Base-by-base conservation (phyloP, 2,329 filamentous ascomycete species). In the Fusarium transvaalense region DNA sequence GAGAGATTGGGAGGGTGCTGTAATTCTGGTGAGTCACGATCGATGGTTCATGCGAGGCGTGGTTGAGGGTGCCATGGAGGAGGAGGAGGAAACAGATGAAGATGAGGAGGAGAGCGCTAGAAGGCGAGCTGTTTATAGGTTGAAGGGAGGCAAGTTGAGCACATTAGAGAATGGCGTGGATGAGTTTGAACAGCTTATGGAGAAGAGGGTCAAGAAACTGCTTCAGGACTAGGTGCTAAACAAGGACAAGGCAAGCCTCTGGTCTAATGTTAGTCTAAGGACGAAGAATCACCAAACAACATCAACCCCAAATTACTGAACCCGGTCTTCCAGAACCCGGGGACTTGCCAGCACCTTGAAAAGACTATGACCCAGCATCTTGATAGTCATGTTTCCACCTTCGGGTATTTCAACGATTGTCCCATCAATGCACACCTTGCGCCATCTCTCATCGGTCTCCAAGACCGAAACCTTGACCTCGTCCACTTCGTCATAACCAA, bases 341-440 rank as follows among this genome's bases (percentile, higher is more conserved):
- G 72, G 60, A 64, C 81, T 77, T 10, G 85, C 82, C 43, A 88
- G 64, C 10, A 89, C 76, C 43, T 75, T 77, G 48, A 87, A 77
- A 27, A 79, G 75, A n/a, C 77, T 76, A 41, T 74, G 69, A 10
- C 77, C 75, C 25, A 86, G 83, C 73, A 81, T 86, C 65, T 77
- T 79, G 1, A 97, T 85, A 61, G 88, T 86, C 78, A 97, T 87
- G 84, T 88, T 90, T 0, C 94, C 94, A 3, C 86, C 89, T 52
- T 83, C 77, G 21, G 91, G 90, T 1, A 97, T 81, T 61, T 88
- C 85, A 5, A 97, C 88, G 73, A 97, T 97, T 54, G 91, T 93
- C 5, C 95, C 95, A 78, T 98, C 95, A n/a, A 98, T 84, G 77
- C 95, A 98, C 15, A 97, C 86, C 74, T 94, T 88, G 64, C 95